These are phyloP conservation scores for Tetrapisispora taiwanensis DNA, from an alignment of 805 yeast species.

Conservation along the genomic window DNA sequence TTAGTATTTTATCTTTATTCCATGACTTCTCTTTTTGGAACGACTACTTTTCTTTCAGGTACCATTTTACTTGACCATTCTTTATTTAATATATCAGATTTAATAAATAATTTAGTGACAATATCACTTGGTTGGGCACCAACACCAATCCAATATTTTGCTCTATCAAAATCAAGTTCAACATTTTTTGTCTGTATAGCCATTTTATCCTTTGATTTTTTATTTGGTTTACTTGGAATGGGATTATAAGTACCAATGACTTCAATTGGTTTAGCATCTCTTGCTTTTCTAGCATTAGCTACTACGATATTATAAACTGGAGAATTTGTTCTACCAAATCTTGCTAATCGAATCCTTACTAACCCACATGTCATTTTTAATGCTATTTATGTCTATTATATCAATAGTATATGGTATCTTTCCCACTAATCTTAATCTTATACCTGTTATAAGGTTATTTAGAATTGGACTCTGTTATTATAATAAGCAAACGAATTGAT, in stretches of 20 bases:
- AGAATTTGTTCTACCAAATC: slow-evolving; percentile 81
- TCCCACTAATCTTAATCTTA: too few species aligned
- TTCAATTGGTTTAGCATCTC: slow-evolving; percentile 84
- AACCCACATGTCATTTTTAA: slow-evolving; percentile 39
- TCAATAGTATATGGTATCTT: too few species aligned
- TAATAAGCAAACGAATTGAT: too few species aligned
- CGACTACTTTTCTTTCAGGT: slow-evolving; percentile 12
- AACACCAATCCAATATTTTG: slow-evolving; percentile 94
- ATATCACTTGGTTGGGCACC: slow-evolving; percentile 92
- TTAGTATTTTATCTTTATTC: slow-evolving; percentile 10
- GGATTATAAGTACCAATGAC: slow-evolving; percentile 94
- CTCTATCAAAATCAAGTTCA: slow-evolving; percentile 73
- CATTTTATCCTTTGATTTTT: slow-evolving; percentile 33
- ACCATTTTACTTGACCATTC: slow-evolving; percentile 18
- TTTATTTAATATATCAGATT: slow-evolving; percentile 47
- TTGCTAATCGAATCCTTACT: slow-evolving; percentile 79
- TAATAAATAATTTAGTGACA: slow-evolving; percentile 64
- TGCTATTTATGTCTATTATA: not conserved
- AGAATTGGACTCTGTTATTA: too few species aligned
- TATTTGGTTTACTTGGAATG: slow-evolving; percentile 52
- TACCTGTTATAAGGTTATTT: too few species aligned
- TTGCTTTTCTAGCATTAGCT: slow-evolving; percentile 61
- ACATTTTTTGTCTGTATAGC: slow-evolving; percentile 63
- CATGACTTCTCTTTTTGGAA: slow-evolving; percentile 17
- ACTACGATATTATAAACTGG: slow-evolving; percentile 93